Evolutionary conservation across 2,329 filamentous ascomycete genomes (phyloP), one percentile per base, ranked within the genome.

Genomic region (Onygenales sp.): DNA sequence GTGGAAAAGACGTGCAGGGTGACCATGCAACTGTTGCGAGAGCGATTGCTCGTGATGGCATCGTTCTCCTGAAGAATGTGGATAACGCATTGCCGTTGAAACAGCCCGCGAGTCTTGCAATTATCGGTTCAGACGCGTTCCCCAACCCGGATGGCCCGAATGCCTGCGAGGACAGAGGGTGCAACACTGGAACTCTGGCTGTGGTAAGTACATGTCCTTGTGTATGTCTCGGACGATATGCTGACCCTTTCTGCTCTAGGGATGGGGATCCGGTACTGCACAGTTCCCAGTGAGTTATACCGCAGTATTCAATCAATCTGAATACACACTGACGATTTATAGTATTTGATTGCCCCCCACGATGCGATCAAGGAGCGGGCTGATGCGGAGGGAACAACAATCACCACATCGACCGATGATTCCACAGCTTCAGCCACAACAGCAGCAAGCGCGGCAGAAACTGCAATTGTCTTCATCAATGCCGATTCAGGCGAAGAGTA

Each of bases 211-310:
- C 4, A 21, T 11, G 32, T 31, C 21, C 14, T 27, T 9, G 42
- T 44, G 14, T 27, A 44, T 9, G 10, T 17, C 10, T 44, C 10
- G n/a, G 14, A 2, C 9, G 9, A 44, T 44, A 27, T 14, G n/a
- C 21, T 17, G 21, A 27, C 21, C n/a, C 6, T 10, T 17, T 44
- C 27, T 27, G 21, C 7, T 7, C 6, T 47, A 47, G 44, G 80
- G 80, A 11, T 90, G 86, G 86, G 87, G 87, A 0, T 86, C 82
- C 2, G 87, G 87, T 48, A 84, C 82, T 0, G 74, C 84, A 3
- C 78, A 87, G 53, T 89, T 85, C 70, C 83, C 86, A 0, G 60
- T 63, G 54, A 34, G 55, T 53, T 14, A 13, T 13, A n/a, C 36
- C 36, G 9, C 36, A 9, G 13, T 1, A n/a, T 7, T n/a, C 36